Evolutionary conservation across 1,284 basidiomycete genomes (phyloP).

Genomic region (Neonothopanus nambi): DNA sequence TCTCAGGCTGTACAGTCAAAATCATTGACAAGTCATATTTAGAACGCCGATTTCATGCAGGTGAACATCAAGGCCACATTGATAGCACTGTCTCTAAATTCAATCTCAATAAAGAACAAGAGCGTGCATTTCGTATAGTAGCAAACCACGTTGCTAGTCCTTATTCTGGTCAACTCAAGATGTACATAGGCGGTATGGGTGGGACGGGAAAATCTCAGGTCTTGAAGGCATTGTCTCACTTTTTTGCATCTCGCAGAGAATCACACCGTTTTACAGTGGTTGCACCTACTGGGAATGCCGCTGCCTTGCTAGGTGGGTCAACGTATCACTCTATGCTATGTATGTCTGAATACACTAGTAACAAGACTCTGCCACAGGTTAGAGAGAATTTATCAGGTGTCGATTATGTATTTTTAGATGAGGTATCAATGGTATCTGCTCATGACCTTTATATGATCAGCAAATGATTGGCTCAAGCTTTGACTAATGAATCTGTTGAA

Average conservation of each 20-base stretch:
- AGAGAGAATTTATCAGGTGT: constrained; percentile 6
- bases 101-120: constrained; percentile 29
- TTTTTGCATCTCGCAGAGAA: constrained; percentile 28
- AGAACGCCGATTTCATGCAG: too few species aligned
- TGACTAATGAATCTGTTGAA: neutral
- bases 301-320: constrained; percentile 27
- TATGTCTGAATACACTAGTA: constrained; percentile 15
- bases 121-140: constrained; percentile 29
- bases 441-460: constrained; percentile 14
- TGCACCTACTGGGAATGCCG: constrained; percentile 35
- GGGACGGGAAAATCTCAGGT: constrained; percentile 42
- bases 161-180: constrained; percentile 10
- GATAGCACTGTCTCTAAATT: constrained; percentile 14
- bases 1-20: constrained; percentile 6
- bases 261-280: constrained; percentile 28
- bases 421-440: constrained; percentile 22
- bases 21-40: constrained; percentile 14
- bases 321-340: constrained; percentile 31
- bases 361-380: neutral
- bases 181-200: constrained; percentile 14
- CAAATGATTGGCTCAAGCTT: constrained; percentile 1
- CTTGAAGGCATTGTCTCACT: constrained; percentile 31
- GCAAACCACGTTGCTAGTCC: constrained; percentile 26
- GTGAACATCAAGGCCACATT: constrained; percentile 8
- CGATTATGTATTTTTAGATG: constrained; percentile 21